These are phyloP conservation scores for Pseudevernia furfuracea DNA, from an alignment of 495 filamentous ascomycete species.

Conservation along the genomic window DNA sequence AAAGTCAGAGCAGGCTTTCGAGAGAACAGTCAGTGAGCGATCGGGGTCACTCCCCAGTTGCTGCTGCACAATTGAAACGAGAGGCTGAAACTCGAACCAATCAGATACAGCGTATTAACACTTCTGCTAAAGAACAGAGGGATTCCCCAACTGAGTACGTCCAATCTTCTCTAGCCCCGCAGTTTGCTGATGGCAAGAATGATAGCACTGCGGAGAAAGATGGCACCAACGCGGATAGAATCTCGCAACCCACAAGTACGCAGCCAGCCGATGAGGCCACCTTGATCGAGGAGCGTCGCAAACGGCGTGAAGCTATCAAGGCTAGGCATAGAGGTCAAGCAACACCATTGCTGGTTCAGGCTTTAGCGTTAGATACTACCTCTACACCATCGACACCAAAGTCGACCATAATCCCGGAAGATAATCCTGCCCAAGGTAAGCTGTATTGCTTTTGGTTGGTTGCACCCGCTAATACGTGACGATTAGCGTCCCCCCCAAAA, in stretches of 20 bases:
- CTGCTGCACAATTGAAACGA: constrained; percentile 49
- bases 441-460: background rate
- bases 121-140: constrained; percentile 19
- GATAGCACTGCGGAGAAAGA: constrained; percentile 11
- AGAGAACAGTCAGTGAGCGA: constrained; percentile 63
- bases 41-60: constrained; percentile 48
- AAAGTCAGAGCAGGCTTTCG: constrained; percentile 34
- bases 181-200: constrained; percentile 15
- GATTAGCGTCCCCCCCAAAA: constrained; percentile 26
- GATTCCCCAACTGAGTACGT: constrained; percentile 40
- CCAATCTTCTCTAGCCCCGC: background rate
- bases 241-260: constrained; percentile 37
- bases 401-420: constrained; percentile 15
- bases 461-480: constrained; percentile 1
- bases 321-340: constrained; percentile 70
- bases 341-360: constrained; percentile 69
- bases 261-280: constrained; percentile 59
- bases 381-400: constrained; percentile 48
- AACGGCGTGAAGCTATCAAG: constrained; percentile 78
- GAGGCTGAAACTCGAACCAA: constrained; percentile 61
- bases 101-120: constrained; percentile 45
- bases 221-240: constrained; percentile 26
- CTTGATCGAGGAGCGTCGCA: constrained; percentile 78
- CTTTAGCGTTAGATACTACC: constrained; percentile 56
- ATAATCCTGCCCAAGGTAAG: constrained; percentile 24